Evolutionary conservation across 768 basidiomycete genomes (phyloP), one percentile per base, ranked within the genome.

Genomic region (Lactifluus rugatus): DNA sequence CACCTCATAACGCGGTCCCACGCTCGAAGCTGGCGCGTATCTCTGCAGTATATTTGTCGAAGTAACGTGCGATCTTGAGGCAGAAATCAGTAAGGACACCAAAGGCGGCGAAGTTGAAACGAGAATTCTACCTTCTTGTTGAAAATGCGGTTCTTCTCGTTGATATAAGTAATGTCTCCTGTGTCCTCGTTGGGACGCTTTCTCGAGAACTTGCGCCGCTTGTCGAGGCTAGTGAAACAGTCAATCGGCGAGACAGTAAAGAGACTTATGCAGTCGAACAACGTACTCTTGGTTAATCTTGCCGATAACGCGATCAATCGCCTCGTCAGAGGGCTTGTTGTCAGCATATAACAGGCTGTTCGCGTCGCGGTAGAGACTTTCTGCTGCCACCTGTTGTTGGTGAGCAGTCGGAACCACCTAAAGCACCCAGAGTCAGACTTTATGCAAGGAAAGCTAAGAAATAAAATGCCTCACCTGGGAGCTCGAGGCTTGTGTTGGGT

Each of bases 131-230:
- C 89, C 86, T 95, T 96, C 75, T 93, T 93, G 81, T 97, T 96
- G 80, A 96, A 98, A 48, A 96, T 93, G 62, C 92, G 82, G 72
- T 97, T 94, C 72, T 88, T 86, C 72, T 98, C 92, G 77, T 99
- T 99, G 81, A 99, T 99, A 70, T 98, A 99, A 5, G 93, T 98
- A 71, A 99, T 89, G 65, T 97, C 94, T 54, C 90, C 93, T 60
- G 94, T 87, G 52, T 90, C 89, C 66, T 97, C 93, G 75, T 95
- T 93, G 70, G 81, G 64, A 79, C 82, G 78, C 73, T 95, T 95
- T 63, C 93, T 80, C 41, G 89, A 93, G 74, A 92, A 91, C 67
- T 89, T 93, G 67, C 81, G 77, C 70, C 90, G 87, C 76, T 91
- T 89, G 75, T 93, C 91, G 65, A 93, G 82, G 65, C 92, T 94